A percentile compares a stretch with the other conserved stretches of the same genome.
Conservation (phyloP, 2,329 filamentous ascomycete species). For the Laburnicola sp. region DNA sequence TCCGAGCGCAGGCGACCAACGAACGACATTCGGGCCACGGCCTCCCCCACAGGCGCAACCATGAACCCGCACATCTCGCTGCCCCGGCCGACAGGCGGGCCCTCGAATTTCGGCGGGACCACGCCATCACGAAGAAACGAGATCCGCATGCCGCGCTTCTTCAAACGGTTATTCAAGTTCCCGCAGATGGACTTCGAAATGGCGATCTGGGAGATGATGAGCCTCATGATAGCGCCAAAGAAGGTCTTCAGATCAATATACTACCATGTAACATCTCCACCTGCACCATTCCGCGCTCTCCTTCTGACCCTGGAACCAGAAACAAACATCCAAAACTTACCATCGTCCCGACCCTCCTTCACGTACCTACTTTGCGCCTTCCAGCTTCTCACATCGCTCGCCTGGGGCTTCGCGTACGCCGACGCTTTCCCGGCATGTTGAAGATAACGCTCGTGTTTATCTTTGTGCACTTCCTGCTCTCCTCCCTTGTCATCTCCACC, state of each 20-base stretch:
- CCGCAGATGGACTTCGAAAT: conserved; percentile 76
- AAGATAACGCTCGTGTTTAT: conserved; percentile 54
- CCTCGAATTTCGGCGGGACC: conserved; percentile 57
- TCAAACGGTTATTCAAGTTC: conserved; percentile 71
- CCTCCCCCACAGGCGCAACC: conserved; percentile 6
- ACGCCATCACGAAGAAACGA: conserved; percentile 55
- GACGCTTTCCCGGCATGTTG: conserved; percentile 48
- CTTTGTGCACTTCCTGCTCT: conserved; percentile 63
- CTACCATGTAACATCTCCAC: conserved; percentile 59
- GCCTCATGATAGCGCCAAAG: conserved; percentile 68
- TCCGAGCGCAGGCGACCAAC: conserved; percentile 4
- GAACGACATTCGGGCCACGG: neutral
- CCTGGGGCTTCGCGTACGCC: conserved; percentile 63
- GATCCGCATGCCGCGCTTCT: conserved; percentile 67
- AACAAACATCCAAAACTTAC: conserved; percentile 68
- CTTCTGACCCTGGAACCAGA: conserved; percentile 45
- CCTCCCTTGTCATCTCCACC: conserved; percentile 62
- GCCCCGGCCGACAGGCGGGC: conserved; percentile 60
- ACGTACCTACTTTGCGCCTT: conserved; percentile 71
- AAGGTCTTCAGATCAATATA: conserved; percentile 73
- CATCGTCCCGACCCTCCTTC: conserved; percentile 69
- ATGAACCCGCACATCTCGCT: conserved; percentile 66
- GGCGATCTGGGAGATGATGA: conserved; percentile 73
- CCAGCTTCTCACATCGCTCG: conserved; percentile 55
- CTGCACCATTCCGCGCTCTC: neutral